Conservation (phyloP, 768 basidiomycete genomes). For the Sporobolomyces phaffii region DNA sequence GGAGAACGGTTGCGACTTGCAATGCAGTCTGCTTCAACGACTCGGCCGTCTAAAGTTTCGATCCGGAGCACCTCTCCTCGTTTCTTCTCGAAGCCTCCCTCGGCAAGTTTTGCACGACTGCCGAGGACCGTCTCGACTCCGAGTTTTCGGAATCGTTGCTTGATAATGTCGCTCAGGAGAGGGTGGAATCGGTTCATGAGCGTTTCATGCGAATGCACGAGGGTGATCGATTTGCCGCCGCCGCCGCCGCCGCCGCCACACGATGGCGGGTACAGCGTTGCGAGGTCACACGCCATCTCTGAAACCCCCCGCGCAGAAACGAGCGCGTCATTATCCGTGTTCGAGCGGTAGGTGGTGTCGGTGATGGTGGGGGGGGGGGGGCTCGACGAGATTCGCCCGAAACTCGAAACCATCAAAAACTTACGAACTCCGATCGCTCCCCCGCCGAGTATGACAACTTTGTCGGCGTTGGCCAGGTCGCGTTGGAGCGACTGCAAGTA, state of each 20-base stretch:
- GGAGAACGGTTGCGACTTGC: constrained; percentile 45
- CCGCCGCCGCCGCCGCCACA: too few relatives aligned
- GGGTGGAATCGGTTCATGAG: constrained; percentile 56
- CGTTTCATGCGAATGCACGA: constrained; percentile 58
- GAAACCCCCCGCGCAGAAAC: not conserved
- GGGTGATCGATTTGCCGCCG: constrained; percentile 52
- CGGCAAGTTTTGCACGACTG: constrained; percentile 46
- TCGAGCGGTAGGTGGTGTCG: too few relatives aligned
- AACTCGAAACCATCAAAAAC: constrained; percentile 40
- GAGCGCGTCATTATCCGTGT: not conserved
- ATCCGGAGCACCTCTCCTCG: constrained; percentile 43
- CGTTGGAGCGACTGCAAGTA: constrained; percentile 56
- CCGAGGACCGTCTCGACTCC: constrained; percentile 55
- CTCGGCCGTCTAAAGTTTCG: constrained; percentile 53
- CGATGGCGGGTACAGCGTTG: constrained; percentile 53
- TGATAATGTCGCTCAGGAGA: constrained; percentile 53
- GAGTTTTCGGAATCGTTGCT: constrained; percentile 49
- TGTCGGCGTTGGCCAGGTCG: constrained; percentile 51
- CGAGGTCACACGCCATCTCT: constrained; percentile 65
- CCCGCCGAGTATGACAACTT: constrained; percentile 63
- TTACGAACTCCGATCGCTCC: constrained; percentile 68
- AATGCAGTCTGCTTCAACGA: constrained; percentile 55
- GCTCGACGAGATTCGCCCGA: too few relatives aligned
- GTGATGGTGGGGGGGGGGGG: too few relatives aligned
- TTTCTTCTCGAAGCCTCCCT: constrained; percentile 42